Conservation (phyloP, 2,329 filamentous ascomycete species). For the Aureobasidium pullulans region DNA sequence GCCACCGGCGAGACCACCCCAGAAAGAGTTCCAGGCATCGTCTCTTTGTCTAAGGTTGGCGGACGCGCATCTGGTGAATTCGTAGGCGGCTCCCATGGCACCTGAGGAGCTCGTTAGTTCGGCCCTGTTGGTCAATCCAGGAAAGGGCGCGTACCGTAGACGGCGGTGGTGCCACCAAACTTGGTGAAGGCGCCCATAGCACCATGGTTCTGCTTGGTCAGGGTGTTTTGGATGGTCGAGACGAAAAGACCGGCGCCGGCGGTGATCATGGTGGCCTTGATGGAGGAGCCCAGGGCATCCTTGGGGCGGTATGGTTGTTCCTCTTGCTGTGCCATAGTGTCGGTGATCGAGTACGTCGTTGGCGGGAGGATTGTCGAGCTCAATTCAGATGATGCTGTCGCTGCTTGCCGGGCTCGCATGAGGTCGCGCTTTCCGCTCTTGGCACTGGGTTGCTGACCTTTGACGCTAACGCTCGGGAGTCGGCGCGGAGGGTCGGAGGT, state of each 20-base stretch:
- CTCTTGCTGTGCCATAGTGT: conserved; percentile 15
- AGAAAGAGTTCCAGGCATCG: conserved; percentile 65
- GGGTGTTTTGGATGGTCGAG: conserved; percentile 77
- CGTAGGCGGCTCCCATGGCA: conserved; percentile 65
- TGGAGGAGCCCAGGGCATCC: conserved; percentile 63
- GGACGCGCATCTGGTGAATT: conserved; percentile 66
- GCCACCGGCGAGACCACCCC: conserved; percentile 72
- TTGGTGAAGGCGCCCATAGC: conserved; percentile 72
- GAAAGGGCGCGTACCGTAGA: conserved; percentile 48
- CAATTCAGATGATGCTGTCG: conserved; percentile 1
- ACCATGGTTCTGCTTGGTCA: conserved; percentile 75
- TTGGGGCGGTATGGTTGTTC: conserved; percentile 57
- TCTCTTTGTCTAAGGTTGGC: conserved; percentile 83
- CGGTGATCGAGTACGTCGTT: not conserved
- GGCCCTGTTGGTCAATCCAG: not conserved
- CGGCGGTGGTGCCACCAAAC: conserved; percentile 65
- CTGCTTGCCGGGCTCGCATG: not conserved
- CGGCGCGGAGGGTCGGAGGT: not conserved
- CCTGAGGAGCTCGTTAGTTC: conserved; percentile 41
- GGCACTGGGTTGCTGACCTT: not conserved
- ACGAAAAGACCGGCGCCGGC: conserved; percentile 62
- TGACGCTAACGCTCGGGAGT: not conserved
- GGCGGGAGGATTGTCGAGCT: not conserved
- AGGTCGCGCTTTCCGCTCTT: conserved; percentile 8
- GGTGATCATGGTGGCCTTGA: conserved; percentile 58